Base-by-base conservation (phyloP, 1,284 basidiomycete species). In the Pseudozyma tsukubaensis region DNA sequence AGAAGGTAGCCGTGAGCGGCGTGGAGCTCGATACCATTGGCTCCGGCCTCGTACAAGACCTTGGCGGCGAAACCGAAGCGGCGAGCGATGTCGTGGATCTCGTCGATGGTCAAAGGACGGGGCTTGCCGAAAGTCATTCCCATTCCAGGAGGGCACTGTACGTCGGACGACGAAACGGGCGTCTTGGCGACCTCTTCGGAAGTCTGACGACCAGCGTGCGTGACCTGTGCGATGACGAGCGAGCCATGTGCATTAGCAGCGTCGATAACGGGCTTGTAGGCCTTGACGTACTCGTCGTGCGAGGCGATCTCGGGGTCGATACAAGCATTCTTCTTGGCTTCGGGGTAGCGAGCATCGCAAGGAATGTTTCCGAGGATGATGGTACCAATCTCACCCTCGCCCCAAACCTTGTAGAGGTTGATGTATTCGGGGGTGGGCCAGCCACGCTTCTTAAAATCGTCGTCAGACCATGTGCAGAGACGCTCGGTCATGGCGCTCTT, bases 21-120 rank as follows among this genome's bases (percentile, higher is more conserved):
- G 85, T 98, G 95, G 18, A 98, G 77, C 82, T 98, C 90, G 12
- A 97, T 86, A 0, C 95, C 96, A 76, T 97, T 92, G 84, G 94
- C 96, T 0, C 93, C 92, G 32, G 91, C 87, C 56, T 88, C 85
- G 16, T 88, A 85, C 13, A 93, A 92, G 36, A 92, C 80, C 56
- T 86, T 83, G 0, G 93, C 92, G 2, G 90, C 92, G 50, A 87
- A 86, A 2, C 92, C 88, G 79, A 97, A 98, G 13, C 86, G 87
- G 1, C 87, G 85, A 0, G 92, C 88, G 10, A 91, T 88, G 13
- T 87, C 81, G 19, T 89, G 87, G 34, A 94, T 89, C 54, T 94
- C 91, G 1, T 80, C 58, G 37, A 86, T 40, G 3, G 88, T 85
- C 91, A 94, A 90, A 59, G 87, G 87, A 18, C 84, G 54, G 9